These are phyloP conservation scores for Solanum hybrid DNA, from an alignment of 305 asterid species.

Conservation along the genomic window DNA sequence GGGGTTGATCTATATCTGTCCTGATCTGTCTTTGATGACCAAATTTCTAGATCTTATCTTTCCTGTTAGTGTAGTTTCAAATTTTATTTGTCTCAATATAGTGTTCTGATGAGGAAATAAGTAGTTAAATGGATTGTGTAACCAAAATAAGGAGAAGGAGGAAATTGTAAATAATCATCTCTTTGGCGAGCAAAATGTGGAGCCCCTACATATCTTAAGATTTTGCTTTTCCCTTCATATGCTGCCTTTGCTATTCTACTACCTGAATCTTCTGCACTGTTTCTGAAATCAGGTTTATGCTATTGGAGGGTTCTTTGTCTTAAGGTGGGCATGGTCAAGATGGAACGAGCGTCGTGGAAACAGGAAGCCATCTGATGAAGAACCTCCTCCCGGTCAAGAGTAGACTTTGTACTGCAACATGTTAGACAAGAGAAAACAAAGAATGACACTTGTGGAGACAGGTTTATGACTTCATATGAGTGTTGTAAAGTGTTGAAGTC, in stretches of 20 bases:
- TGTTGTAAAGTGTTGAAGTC: background rate
- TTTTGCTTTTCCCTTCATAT: background rate
- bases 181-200: background rate
- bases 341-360: constrained; percentile 71
- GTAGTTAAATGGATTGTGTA: background rate
- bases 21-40: background rate
- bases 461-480: background rate
- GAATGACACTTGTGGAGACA: background rate
- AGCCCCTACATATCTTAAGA: background rate
- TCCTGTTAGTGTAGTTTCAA: background rate
- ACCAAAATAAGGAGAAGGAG: background rate
- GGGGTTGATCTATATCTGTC: background rate
- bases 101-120: background rate
- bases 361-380: constrained; percentile 40
- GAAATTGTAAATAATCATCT: background rate
- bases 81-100: background rate
- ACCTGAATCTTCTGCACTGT: background rate
- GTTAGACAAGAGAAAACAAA: background rate
- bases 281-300: constrained; percentile 61
- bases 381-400: constrained; percentile 25
- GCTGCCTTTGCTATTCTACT: background rate
- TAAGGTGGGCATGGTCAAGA: constrained; percentile 86
- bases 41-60: background rate
- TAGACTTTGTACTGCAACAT: constrained; percentile 6
- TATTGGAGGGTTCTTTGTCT: constrained; percentile 58